These are phyloP conservation scores for Tilletia walkeri DNA, from an alignment of 1,284 basidiomycete species.

Conservation along the genomic window DNA sequence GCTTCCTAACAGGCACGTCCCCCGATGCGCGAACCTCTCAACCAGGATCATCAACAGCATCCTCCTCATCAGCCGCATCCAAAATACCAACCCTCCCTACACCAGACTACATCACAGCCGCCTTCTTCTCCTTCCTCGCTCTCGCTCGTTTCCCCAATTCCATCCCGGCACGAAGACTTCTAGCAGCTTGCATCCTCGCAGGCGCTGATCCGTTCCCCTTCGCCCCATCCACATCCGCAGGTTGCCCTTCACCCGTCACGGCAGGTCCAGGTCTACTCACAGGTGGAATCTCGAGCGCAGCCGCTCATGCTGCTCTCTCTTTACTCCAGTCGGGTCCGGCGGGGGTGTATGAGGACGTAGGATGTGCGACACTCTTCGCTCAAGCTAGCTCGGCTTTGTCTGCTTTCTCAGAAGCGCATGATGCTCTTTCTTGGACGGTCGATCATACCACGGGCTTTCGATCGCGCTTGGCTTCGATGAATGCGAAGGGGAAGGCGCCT, in stretches of 20 bases:
- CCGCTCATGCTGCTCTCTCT: slow-evolving; percentile 45
- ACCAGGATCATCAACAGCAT: slow-evolving; percentile 1
- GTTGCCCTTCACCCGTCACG: slow-evolving; percentile 25
- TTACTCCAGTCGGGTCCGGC: slow-evolving; percentile 42
- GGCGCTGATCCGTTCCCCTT: slow-evolving; percentile 47
- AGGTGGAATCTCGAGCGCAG: slow-evolving; percentile 31
- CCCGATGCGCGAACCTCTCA: background rate
- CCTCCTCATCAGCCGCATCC: slow-evolving; percentile 2
- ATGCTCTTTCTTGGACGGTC: slow-evolving; percentile 33
- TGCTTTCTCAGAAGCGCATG: slow-evolving; percentile 37
- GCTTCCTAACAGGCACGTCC: background rate
- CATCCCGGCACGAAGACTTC: slow-evolving; percentile 32
- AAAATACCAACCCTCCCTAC: slow-evolving; percentile 14
- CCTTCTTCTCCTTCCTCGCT: slow-evolving; percentile 42
- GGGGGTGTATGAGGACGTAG: slow-evolving; percentile 38
- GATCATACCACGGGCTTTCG: background rate
- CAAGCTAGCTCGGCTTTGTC: slow-evolving; percentile 40
- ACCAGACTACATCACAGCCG: slow-evolving; percentile 35
- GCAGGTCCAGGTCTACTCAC: slow-evolving; percentile 27
- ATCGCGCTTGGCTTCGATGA: slow-evolving; percentile 1
- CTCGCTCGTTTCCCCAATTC: slow-evolving; percentile 36
- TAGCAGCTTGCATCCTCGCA: slow-evolving; percentile 41
- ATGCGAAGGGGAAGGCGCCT: slow-evolving; percentile 26
- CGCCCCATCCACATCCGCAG: slow-evolving; percentile 36
- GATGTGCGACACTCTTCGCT: slow-evolving; percentile 43